phyloP scores from a whole-genome alignment of 2,329 filamentous ascomycete genomes.

The Curvularia spicifera region DNA sequence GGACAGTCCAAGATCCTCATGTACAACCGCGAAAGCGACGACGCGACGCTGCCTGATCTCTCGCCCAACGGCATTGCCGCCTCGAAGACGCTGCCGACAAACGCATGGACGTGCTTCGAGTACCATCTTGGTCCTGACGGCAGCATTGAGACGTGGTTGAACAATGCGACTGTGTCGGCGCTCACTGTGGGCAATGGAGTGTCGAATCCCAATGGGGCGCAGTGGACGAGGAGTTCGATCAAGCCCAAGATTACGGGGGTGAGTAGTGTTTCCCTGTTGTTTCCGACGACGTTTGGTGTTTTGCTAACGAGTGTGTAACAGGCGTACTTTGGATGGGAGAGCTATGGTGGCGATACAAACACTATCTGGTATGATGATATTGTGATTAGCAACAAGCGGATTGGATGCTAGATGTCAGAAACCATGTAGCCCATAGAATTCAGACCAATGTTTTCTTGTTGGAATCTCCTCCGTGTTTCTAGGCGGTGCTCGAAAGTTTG shows the following conservation, averaged over 20 bases:
- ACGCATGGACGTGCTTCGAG: slow-evolving; percentile 65
- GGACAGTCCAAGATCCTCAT: slow-evolving; percentile 67
- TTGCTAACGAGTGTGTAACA: neutral
- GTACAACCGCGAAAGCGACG: slow-evolving; percentile 69
- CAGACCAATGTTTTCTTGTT: neutral
- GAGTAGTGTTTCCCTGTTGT: neutral
- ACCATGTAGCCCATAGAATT: neutral
- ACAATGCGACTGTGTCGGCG: slow-evolving; percentile 59
- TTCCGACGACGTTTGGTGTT: neutral
- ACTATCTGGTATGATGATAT: slow-evolving; percentile 70
- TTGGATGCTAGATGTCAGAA: slow-evolving; percentile 53
- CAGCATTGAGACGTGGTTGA: slow-evolving; percentile 66
- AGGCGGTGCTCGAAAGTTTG: neutral
- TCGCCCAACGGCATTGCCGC: slow-evolving; percentile 65
- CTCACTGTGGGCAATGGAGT: slow-evolving; percentile 58
- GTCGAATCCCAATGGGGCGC: slow-evolving; percentile 59
- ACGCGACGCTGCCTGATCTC: slow-evolving; percentile 67
- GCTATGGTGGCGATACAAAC: slow-evolving; percentile 65
- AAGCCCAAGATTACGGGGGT: slow-evolving; percentile 60
- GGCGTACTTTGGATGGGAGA: slow-evolving; percentile 69
- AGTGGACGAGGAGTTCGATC: slow-evolving; percentile 59
- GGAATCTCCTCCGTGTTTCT: neutral
- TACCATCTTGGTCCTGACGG: slow-evolving; percentile 66
- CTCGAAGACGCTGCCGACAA: slow-evolving; percentile 59
- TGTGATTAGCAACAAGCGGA: slow-evolving; percentile 55